phyloP scores from a whole-genome alignment of 345 rosid genomes.

The Linum trigynum region DNA sequence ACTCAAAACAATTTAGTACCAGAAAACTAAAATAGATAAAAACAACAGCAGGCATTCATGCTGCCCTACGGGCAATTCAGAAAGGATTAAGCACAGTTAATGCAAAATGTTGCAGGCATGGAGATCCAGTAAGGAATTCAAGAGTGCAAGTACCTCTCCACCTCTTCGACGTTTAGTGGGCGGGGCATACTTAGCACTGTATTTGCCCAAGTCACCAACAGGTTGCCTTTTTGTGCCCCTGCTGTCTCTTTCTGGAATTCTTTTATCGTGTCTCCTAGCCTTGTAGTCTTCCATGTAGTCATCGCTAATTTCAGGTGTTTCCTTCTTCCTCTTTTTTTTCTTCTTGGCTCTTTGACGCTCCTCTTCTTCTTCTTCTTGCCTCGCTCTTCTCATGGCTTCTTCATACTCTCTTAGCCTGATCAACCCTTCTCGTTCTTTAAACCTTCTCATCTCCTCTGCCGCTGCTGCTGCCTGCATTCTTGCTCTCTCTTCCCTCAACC shows the following conservation, averaged over 20 bases:
- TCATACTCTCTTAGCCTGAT: constrained; percentile 63
- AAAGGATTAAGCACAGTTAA: no score
- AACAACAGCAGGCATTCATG: no score
- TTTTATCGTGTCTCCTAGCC: constrained; percentile 51
- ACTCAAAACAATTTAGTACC: no score
- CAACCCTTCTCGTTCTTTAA: constrained; percentile 55
- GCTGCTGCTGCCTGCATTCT: constrained; percentile 20
- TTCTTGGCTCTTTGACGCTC: constrained; percentile 64
- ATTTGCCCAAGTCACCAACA: constrained; percentile 37
- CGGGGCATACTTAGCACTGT: constrained; percentile 44
- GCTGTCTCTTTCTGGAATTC: constrained; percentile 49
- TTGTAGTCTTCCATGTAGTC: constrained; percentile 47
- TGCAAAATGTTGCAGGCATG: neutral
- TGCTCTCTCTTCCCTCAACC: constrained; percentile 39
- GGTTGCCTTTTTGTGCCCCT: constrained; percentile 51
- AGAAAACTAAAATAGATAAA: no score
- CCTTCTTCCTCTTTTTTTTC: constrained; percentile 64
- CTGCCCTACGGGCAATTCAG: no score
- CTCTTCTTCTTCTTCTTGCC: constrained; percentile 91
- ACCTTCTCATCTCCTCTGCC: constrained; percentile 33
- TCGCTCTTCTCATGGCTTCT: constrained; percentile 62
- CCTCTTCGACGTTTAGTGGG: constrained; percentile 82
- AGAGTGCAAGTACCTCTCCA: constrained; percentile 59
- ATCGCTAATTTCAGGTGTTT: constrained; percentile 44
- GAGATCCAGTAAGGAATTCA: constrained; percentile 7